Base-by-base conservation (phyloP, 495 filamentous ascomycete species). In the Aspergillus kassunensis region DNA sequence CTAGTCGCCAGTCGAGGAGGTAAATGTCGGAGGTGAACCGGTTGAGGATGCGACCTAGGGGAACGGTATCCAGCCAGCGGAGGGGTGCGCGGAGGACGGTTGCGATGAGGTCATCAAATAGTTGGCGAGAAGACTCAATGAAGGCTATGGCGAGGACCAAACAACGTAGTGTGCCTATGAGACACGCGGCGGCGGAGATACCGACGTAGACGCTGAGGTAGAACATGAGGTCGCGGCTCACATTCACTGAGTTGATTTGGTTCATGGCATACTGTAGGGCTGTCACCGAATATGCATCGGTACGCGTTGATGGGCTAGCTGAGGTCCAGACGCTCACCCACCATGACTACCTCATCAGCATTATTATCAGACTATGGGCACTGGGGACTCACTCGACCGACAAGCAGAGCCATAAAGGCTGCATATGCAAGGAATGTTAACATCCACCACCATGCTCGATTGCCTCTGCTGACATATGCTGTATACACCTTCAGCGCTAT, bases 41-140 rank as follows among this genome's bases (percentile, higher is more conserved):
- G 67, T 91, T 91, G 12, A 90, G 58, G 27, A 90, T 81, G 19
- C 88, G 79, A 7, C 88, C 88, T 0, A 89, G 68, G 0, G 88
- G 88, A 0, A 89, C 85, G 2, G 87, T 90, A 62, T 91, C 88
- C 16, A 91, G 74, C 88, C 88, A 91, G 40, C 86, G 71, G 8
- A 86, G 66, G 1, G 87, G 87, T 18, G 87, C 77, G 12, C 85
- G 80, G 1, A 91, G 72, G 19, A 91, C 78, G 2, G 77, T 73
- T 47, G 74, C 81, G 34, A 81, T 80, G 18, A 89, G 64, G 36
- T 80, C 76, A n/a, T 80, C 73, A 48, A 89, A 90, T 8, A 90
- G 69, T 39, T 63, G 67, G 29, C 80, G 75, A 2, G 83, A 86
- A 24, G 85, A 85, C 29, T 66, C 70, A 36, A 89, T 65, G 8